Conservation (phyloP, 495 filamentous ascomycete genomes). For the Neurospora intermedia region DNA sequence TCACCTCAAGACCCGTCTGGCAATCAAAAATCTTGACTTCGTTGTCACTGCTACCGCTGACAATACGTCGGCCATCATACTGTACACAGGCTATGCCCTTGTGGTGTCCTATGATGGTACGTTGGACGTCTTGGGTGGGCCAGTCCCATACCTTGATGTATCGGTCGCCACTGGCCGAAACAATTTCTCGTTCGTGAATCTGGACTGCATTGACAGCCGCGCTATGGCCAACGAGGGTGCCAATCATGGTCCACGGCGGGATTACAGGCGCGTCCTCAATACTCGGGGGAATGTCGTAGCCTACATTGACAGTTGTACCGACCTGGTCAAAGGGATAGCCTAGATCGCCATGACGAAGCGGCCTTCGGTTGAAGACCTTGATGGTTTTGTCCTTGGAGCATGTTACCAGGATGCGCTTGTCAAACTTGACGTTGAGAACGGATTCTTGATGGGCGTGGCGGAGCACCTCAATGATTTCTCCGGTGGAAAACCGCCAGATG, state of each 20-base stretch:
- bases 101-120: slow-evolving; percentile 72
- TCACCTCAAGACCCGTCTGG: slow-evolving; percentile 72
- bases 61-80: slow-evolving; percentile 91
- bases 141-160: slow-evolving; percentile 91
- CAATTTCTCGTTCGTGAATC: slow-evolving; percentile 74
- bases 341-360: slow-evolving; percentile 54
- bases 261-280: slow-evolving; percentile 36
- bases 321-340: slow-evolving; percentile 52
- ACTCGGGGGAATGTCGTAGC: slow-evolving; percentile 29
- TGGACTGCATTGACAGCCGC: slow-evolving; percentile 97
- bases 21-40: slow-evolving; percentile 91
- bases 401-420: slow-evolving; percentile 81
- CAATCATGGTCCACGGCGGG: slow-evolving; percentile 63
- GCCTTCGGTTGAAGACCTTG: slow-evolving; percentile 81
- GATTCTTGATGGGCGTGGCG: slow-evolving; percentile 73
- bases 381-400: slow-evolving; percentile 96
- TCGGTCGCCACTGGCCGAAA: slow-evolving; percentile 89
- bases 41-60: slow-evolving; percentile 91
- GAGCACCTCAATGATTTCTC: slow-evolving; percentile 63
- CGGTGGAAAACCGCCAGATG: slow-evolving; percentile 88
- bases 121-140: slow-evolving; percentile 59
- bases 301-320: slow-evolving; percentile 36
- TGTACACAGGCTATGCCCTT: slow-evolving; percentile 98
- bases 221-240: slow-evolving; percentile 66
- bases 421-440: slow-evolving; percentile 91